Conservation (phyloP, 805 yeast species). For the Ogataea thermomethanolica region DNA sequence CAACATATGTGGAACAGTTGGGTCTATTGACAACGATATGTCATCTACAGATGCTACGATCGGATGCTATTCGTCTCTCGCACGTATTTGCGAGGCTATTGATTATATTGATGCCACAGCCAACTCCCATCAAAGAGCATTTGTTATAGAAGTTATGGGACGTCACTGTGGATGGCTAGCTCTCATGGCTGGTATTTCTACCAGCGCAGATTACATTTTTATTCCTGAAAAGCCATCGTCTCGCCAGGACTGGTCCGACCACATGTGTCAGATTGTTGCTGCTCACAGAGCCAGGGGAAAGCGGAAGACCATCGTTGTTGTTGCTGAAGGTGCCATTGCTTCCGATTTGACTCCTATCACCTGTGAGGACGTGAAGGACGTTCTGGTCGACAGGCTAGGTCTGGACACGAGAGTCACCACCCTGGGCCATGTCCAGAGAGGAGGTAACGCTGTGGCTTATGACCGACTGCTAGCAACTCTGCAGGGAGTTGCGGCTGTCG, state of each 20-base stretch:
- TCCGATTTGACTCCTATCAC: constrained; percentile 65
- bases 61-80: constrained; percentile 77
- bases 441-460: constrained; percentile 96
- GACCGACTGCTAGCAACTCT: constrained; percentile 89
- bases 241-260: constrained; percentile 60
- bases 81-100: constrained; percentile 67
- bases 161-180: constrained; percentile 90
- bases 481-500: constrained; percentile 97
- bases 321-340: constrained; percentile 82
- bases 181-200: constrained; percentile 73
- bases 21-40: constrained; percentile 85
- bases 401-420: constrained; percentile 88
- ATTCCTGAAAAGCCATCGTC: constrained; percentile 78
- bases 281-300: constrained; percentile 70
- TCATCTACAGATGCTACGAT: constrained; percentile 80
- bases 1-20: constrained; percentile 72
- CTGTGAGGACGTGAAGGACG: constrained; percentile 61
- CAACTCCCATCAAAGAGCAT: constrained; percentile 76
- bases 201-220: constrained; percentile 76
- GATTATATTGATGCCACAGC: constrained; percentile 87
- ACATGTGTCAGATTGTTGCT: constrained; percentile 58
- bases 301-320: constrained; percentile 75
- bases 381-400: constrained; percentile 57
- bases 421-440: constrained; percentile 97
- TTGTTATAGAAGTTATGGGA: constrained; percentile 86